Conservation (phyloP, 73 alveolate species). For the Paramecium sexaurelia region DNA sequence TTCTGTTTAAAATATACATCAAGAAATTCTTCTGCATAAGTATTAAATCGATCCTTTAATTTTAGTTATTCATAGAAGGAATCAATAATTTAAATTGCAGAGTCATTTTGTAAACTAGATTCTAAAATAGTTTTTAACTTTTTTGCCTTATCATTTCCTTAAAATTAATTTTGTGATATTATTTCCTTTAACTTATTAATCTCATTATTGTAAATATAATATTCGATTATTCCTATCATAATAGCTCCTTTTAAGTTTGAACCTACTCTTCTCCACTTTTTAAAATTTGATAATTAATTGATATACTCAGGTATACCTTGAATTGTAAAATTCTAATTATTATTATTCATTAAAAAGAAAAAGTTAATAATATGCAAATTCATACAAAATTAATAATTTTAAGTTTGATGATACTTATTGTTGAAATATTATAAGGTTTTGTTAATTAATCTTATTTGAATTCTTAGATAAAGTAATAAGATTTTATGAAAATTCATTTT, state of each 20-base stretch:
- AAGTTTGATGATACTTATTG: too few relatives aligned
- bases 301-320: background rate
- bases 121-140: background rate
- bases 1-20: background rate
- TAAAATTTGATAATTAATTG: background rate
- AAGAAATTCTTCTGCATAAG: background rate
- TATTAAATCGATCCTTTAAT: background rate
- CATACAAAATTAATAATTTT: too few relatives aligned
- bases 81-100: background rate
- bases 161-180: background rate
- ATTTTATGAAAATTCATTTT: too few relatives aligned
- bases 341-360: background rate
- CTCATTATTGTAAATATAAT: background rate
- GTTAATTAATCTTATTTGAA: too few relatives aligned
- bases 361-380: background rate
- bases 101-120: background rate
- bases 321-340: background rate
- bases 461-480: too few relatives aligned
- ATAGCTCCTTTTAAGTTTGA: background rate
- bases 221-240: background rate
- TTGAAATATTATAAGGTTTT: too few relatives aligned
- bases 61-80: background rate
- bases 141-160: background rate
- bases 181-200: background rate
- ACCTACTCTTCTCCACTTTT: background rate